Evolutionary conservation across 2,329 filamentous ascomycete species (phyloP).

Genomic region (Orbilia oligospora): DNA sequence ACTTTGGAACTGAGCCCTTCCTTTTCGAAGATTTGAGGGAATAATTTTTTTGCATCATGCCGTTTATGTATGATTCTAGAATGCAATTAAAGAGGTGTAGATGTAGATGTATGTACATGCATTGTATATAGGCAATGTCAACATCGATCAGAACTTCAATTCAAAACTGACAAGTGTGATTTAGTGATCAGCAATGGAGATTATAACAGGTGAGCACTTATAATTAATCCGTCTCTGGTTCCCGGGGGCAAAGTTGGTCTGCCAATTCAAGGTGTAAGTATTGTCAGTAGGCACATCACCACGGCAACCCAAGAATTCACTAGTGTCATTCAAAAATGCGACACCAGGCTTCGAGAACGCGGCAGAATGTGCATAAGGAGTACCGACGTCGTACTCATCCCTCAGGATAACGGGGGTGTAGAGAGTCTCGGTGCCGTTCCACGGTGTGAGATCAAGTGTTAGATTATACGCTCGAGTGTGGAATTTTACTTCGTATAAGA

Average conservation of each 20-base stretch:
- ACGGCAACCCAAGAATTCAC: slow-evolving; percentile 35
- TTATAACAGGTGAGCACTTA: slow-evolving; percentile 35
- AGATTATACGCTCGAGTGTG: slow-evolving; percentile 48
- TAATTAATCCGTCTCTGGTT: slow-evolving; percentile 32
- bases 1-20: slow-evolving; percentile 48
- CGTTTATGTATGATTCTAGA: too few species aligned
- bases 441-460: slow-evolving; percentile 43
- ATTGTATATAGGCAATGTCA: too few species aligned
- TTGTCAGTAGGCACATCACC: slow-evolving; percentile 15
- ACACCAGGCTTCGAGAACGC: slow-evolving; percentile 23
- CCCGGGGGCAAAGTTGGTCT: slow-evolving; percentile 35
- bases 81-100: too few species aligned
- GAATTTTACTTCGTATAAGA: slow-evolving; percentile 55
- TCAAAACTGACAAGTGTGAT: neutral
- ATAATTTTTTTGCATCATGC: neutral
- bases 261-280: slow-evolving; percentile 42
- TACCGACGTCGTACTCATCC: slow-evolving; percentile 21
- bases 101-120: neutral
- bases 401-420: slow-evolving; percentile 48
- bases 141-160: too few species aligned
- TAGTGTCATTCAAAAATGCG: slow-evolving; percentile 43
- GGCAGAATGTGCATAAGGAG: slow-evolving; percentile 34
- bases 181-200: slow-evolving; percentile 29
- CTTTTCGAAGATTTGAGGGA: slow-evolving; percentile 55
- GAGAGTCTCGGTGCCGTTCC: slow-evolving; percentile 22